Conservation (phyloP, 345 rosid genomes). For the Ailanthus altissimus region DNA sequence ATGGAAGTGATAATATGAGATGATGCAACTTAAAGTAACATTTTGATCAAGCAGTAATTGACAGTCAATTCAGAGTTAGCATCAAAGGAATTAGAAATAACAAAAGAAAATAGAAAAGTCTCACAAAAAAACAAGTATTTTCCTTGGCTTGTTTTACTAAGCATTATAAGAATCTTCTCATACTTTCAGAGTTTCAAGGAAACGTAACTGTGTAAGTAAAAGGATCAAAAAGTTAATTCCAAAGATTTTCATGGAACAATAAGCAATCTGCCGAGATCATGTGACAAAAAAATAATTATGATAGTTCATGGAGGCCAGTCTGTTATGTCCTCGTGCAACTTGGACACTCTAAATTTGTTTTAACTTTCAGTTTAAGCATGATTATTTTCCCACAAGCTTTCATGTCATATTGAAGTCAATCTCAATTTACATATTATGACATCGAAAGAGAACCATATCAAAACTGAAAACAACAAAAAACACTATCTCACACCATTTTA, state of each 20-base stretch:
- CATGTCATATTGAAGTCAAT: neutral
- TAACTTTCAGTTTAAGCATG: neutral
- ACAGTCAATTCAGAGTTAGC: neutral
- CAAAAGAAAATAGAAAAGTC: neutral
- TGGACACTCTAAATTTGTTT: neutral
- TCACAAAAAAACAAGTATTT: neutral
- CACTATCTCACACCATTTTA: neutral
- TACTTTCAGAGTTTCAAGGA: neutral
- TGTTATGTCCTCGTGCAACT: neutral
- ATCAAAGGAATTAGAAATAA: neutral
- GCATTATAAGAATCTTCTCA: neutral
- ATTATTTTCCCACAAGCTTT: neutral
- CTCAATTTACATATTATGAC: neutral
- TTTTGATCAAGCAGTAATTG: neutral
- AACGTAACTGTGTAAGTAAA: neutral
- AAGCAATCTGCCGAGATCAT: conserved; percentile 1
- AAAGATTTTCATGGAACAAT: neutral
- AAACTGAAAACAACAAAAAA: neutral
- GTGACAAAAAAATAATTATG: neutral
- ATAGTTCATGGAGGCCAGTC: neutral
- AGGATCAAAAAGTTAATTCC: neutral
- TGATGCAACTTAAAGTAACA: neutral
- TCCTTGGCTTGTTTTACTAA: neutral
- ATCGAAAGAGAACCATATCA: neutral
- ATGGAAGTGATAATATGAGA: neutral